Conservation (phyloP, 225 moss, liverwort and hornwort genomes). For the Sphagnum contortum region DNA sequence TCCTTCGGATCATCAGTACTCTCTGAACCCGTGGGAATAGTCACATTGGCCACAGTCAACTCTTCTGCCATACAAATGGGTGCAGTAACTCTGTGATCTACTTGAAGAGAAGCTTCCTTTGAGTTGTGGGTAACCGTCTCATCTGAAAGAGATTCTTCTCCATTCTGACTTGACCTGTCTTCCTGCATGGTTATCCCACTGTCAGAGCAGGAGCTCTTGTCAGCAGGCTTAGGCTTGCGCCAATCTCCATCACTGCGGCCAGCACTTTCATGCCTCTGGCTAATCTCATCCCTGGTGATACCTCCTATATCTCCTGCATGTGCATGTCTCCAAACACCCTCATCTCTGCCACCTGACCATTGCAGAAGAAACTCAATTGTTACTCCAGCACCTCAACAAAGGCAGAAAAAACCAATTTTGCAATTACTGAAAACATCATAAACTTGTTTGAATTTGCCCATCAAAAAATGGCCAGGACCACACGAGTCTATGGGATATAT, state of each 20-base stretch:
- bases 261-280: slow-evolving; percentile 28
- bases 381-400: too few relatives aligned
- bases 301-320: slow-evolving; percentile 21
- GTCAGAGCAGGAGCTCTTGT: slow-evolving; percentile 13
- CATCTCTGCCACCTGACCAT: too few relatives aligned
- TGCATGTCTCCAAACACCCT: slow-evolving; percentile 17
- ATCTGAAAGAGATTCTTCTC: not conserved
- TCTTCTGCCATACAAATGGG: not conserved
- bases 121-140: not conserved
- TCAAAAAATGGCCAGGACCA: too few relatives aligned
- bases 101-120: not conserved
- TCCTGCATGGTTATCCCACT: slow-evolving; percentile 2
- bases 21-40: too few relatives aligned
- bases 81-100: not conserved
- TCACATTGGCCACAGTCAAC: not conserved
- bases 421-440: too few relatives aligned
- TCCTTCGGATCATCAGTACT: too few relatives aligned
- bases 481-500: too few relatives aligned
- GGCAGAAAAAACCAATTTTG: too few relatives aligned
- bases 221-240: slow-evolving; percentile 35
- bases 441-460: too few relatives aligned
- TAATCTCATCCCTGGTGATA: slow-evolving; percentile 24
- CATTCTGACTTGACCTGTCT: not conserved
- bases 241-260: slow-evolving; percentile 53
- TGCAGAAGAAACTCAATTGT: too few relatives aligned